Conservation (phyloP, 352 stramenopile species). For the Chrysophaeum taylorii region DNA sequence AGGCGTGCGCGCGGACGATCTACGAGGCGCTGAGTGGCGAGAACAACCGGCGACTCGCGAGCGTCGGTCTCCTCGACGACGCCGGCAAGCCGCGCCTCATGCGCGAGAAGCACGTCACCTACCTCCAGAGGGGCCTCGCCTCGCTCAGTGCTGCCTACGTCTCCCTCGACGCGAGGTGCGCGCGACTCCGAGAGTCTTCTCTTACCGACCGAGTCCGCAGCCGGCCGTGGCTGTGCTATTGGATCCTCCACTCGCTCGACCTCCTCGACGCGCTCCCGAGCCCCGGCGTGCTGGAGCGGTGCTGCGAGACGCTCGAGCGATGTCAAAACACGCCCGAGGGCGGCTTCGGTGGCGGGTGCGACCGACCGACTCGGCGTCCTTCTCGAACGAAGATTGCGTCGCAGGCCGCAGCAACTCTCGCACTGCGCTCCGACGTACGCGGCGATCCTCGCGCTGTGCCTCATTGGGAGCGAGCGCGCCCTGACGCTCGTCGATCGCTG, state of each 20-base stretch:
- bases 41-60: no score
- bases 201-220: no score
- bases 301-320: constrained; percentile 18
- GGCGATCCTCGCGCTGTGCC: constrained; percentile 76
- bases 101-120: constrained; percentile 17
- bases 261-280: constrained; percentile 65
- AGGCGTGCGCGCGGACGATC: no score
- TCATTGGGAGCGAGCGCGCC: constrained; percentile 69
- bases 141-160: no score
- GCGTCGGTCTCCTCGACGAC: constrained; percentile 12
- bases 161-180: no score
- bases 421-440: constrained; percentile 71
- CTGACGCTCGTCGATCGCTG: constrained; percentile 26
- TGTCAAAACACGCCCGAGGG: constrained; percentile 40
- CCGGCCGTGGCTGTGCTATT: constrained; percentile 94
- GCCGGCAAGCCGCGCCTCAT: constrained; percentile 19
- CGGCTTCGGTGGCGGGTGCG: constrained; percentile 91
- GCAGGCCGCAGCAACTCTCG: constrained; percentile 64
- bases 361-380: no score
- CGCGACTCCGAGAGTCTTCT: no score
- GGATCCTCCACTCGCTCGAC: constrained; percentile 86
- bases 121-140: constrained; percentile 18
- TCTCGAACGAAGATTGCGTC: no score
- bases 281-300: constrained; percentile 11
- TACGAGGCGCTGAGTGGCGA: no score